Evolutionary conservation across 306 rosid species (phyloP).

Genomic region (Glycine tomentella): DNA sequence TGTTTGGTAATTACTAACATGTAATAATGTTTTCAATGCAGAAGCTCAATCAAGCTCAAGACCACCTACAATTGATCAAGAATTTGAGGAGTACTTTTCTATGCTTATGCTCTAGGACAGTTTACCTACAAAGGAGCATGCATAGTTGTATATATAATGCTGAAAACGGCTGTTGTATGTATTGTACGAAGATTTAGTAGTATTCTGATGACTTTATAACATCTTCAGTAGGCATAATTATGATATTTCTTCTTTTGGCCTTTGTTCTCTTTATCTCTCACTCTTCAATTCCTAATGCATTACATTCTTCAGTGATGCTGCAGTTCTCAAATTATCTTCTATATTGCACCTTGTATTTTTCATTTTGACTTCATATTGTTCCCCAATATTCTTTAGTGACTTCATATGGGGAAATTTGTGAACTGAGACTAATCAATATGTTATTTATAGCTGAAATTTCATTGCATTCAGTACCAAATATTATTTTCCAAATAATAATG

Average conservation of each 20-base stretch:
- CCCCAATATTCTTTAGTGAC: neutral
- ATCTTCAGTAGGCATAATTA: conserved; percentile 27
- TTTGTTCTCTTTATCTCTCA: neutral
- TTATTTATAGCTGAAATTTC: no score
- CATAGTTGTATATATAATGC: conserved; percentile 32
- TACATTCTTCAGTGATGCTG: neutral
- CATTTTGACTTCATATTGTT: neutral
- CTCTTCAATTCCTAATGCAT: neutral
- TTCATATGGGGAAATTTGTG: neutral
- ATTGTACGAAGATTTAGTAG: conserved; percentile 17
- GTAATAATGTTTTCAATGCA: conserved; percentile 54
- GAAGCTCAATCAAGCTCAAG: conserved; percentile 67
- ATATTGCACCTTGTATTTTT: neutral
- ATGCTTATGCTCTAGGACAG: conserved; percentile 72
- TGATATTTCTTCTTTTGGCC: conserved; percentile 4
- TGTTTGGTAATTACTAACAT: conserved; percentile 4
- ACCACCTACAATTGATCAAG: conserved; percentile 89
- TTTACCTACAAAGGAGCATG: conserved; percentile 31
- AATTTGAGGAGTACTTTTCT: conserved; percentile 92
- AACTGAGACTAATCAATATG: neutral
- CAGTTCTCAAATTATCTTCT: neutral
- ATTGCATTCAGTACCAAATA: no score
- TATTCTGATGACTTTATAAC: conserved; percentile 31
- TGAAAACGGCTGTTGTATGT: conserved; percentile 17
- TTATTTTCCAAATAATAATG: no score